Evolutionary conservation across 495 filamentous ascomycete genomes (phyloP).

Genomic region (Chlorociboria aeruginascens): DNA sequence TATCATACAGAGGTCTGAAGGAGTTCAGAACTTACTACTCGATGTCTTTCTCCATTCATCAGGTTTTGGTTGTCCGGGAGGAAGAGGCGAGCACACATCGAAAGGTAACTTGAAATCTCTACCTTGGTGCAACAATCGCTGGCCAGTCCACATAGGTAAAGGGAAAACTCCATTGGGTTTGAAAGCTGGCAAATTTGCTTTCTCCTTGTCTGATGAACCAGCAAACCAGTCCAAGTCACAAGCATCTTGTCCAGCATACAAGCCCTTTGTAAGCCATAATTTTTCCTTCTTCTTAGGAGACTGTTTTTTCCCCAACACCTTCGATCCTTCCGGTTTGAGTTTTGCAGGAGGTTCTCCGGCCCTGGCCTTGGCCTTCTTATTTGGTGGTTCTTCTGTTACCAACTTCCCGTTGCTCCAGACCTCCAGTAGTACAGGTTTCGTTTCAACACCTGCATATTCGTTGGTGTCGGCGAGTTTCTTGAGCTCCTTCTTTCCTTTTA

Average conservation of each 20-base stretch:
- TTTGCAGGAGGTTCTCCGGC: slow-evolving; percentile 19
- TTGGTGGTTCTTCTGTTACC: slow-evolving; percentile 25
- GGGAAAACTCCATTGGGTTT: slow-evolving; percentile 35
- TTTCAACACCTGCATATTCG: slow-evolving; percentile 40
- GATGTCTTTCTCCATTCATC: slow-evolving; percentile 83
- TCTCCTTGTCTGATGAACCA: slow-evolving; percentile 47
- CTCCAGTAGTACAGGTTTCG: slow-evolving; percentile 31
- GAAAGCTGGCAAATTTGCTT: slow-evolving; percentile 37
- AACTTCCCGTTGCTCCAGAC: slow-evolving; percentile 46
- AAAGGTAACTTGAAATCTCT: slow-evolving; percentile 83
- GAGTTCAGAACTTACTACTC: slow-evolving; percentile 52
- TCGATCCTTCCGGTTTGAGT: slow-evolving; percentile 27
- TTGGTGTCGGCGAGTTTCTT: slow-evolving; percentile 38
- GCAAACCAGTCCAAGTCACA: slow-evolving; percentile 43
- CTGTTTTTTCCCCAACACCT: slow-evolving; percentile 26
- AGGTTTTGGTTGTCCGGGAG: slow-evolving; percentile 76
- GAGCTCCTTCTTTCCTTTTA: slow-evolving; percentile 25
- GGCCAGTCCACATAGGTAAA: slow-evolving; percentile 54
- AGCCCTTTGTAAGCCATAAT: slow-evolving; percentile 65
- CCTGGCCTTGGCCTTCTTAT: slow-evolving; percentile 28
- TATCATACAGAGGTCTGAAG: slow-evolving; percentile 3
- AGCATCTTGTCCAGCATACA: slow-evolving; percentile 77
- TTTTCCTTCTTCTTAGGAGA: slow-evolving; percentile 38
- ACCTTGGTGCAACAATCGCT: slow-evolving; percentile 23
- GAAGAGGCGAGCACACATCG: slow-evolving; percentile 77